Conservation (phyloP, 2,329 filamentous ascomycete genomes). For the Cladosporium sp. region DNA sequence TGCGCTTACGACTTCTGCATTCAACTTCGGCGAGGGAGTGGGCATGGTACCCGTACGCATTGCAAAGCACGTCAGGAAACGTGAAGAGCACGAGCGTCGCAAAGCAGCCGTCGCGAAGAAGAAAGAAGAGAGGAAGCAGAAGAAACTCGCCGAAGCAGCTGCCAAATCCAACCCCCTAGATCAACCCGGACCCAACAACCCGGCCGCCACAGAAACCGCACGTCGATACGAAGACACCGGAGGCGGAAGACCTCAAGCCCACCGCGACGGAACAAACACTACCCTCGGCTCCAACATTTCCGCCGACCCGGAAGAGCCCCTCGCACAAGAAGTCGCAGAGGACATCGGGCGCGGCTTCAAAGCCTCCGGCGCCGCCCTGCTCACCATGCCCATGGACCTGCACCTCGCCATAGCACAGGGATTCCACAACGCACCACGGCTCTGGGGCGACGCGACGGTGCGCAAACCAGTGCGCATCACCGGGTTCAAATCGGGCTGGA, state of each 20-base stretch:
- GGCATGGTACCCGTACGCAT: constrained; percentile 61
- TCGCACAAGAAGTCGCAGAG: constrained; percentile 43
- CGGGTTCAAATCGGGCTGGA: constrained; percentile 69
- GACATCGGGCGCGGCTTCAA: constrained; percentile 64
- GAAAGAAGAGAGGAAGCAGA: constrained; percentile 24
- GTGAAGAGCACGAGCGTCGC: constrained; percentile 49
- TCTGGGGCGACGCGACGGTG: constrained; percentile 82
- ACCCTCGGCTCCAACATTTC: constrained; percentile 27
- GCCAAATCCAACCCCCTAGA: not conserved
- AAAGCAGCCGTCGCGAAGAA: constrained; percentile 35
- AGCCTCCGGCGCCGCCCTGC: constrained; percentile 68
- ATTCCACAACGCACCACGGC: constrained; percentile 79
- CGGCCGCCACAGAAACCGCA: not conserved
- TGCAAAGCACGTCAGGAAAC: constrained; percentile 54
- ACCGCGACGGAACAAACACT: constrained; percentile 20
- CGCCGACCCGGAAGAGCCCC: constrained; percentile 24
- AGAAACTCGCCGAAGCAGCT: constrained; percentile 15
- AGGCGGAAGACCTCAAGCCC: constrained; percentile 17
- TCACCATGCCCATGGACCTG: constrained; percentile 81
- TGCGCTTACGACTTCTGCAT: constrained; percentile 56
- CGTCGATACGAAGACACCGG: constrained; percentile 5
- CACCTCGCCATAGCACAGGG: constrained; percentile 77
- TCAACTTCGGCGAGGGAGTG: constrained; percentile 57
- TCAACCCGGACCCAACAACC: not conserved
- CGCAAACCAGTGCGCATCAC: constrained; percentile 74